Evolutionary conservation across 2,329 filamentous ascomycete genomes (phyloP), one percentile per base, ranked within the genome.

Genomic region (Claviceps arundinis): DNA sequence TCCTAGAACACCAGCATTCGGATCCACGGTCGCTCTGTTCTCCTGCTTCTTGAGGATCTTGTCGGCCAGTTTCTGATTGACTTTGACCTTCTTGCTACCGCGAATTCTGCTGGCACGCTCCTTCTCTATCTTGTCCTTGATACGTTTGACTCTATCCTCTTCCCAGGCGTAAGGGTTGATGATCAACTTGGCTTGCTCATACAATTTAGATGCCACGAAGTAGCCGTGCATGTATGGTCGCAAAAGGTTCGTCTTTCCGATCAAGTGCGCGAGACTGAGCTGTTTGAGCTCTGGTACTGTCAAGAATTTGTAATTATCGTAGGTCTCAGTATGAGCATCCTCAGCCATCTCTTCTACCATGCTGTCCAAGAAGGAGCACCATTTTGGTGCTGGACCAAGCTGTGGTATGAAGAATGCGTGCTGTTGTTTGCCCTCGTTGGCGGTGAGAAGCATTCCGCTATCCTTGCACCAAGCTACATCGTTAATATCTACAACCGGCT

Each of bases 231-330:
- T 98, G 65, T 98, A 98, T 44, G 93, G 93, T 45, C 91, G 80
- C 42, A 98, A 73, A 19, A 97, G 73, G 62, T 87, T 93, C 30
- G 89, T 95, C 60, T 89, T 90, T 58, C 91, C 91, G 53, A 98
- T 78, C 47, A 98, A 75, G 65, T 97, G 91, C 50, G 87, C 84
- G 62, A 98, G 69, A 65, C 88, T 94, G 58, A 98, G 78, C 38
- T 84, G 81, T 60, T 87, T 86, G 50, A 98, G 76, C 66, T 98
- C 90, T 44, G 87, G 82, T 55, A 89, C 68, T 2, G 91, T 95
- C 64, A 98, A 75, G 79, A 98, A 98, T 70, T 97, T 98, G 80
- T 91, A 97, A 70, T 98, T 97, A 70, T 98, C 93, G 73, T 98
- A 98, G 9, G 93, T 88, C 60, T 93, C 84, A 34, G 84, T 85